Conservation (phyloP, 179 eudicot genomes). For the Gypsophila paniculata region DNA sequence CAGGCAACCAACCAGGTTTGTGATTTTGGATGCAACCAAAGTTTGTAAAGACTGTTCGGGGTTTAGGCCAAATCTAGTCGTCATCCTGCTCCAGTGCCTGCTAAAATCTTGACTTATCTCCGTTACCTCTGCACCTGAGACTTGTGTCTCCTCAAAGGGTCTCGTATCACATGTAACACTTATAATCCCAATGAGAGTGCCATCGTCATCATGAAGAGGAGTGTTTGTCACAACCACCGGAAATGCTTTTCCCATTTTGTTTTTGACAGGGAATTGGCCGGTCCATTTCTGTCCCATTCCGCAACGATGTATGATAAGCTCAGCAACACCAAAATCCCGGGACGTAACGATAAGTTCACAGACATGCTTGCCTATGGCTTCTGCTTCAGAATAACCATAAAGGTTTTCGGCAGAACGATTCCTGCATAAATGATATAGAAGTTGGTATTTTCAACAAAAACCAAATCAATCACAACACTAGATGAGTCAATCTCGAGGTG, state of each 20-base stretch:
- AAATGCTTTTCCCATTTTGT: slow-evolving; percentile 54
- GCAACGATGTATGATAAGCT: slow-evolving; percentile 46
- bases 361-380: slow-evolving; percentile 64
- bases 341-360: slow-evolving; percentile 48
- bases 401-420: slow-evolving; percentile 69
- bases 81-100: slow-evolving; percentile 40
- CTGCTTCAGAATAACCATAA: slow-evolving; percentile 70
- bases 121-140: slow-evolving; percentile 25
- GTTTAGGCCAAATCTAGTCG: slow-evolving; percentile 73
- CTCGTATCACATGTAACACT: slow-evolving; percentile 65
- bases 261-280: slow-evolving; percentile 70
- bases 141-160: slow-evolving; percentile 42
- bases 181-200: slow-evolving; percentile 62
- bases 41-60: slow-evolving; percentile 80
- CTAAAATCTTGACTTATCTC: slow-evolving; percentile 38
- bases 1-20: slow-evolving; percentile 62
- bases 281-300: slow-evolving; percentile 72
- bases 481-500: too few species aligned
- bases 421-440: slow-evolving; percentile 48
- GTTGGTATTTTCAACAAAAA: slow-evolving; percentile 9
- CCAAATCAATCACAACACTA: too few species aligned
- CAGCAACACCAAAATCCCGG: slow-evolving; percentile 39
- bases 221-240: slow-evolving; percentile 56
- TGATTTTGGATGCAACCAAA: slow-evolving; percentile 71
- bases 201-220: slow-evolving; percentile 79